Conservation (phyloP, 2,329 filamentous ascomycete genomes). For the Coccinonectria pachysandricola region DNA sequence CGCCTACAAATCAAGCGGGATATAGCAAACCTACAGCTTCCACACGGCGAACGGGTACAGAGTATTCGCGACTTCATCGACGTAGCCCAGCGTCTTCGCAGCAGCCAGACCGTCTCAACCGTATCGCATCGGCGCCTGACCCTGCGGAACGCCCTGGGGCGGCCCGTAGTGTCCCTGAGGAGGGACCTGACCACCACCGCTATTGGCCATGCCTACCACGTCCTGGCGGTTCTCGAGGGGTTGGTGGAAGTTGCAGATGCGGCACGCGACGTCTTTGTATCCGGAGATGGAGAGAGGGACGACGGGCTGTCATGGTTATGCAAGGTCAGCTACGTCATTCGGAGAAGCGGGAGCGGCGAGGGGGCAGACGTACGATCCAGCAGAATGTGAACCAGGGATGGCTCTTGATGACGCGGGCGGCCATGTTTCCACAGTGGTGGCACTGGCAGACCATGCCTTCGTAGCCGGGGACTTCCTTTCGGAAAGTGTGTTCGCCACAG, state of each 20-base stretch:
- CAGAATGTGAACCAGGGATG: slow-evolving; percentile 72
- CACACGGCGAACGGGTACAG: too few species aligned
- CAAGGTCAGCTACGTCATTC: slow-evolving; percentile 9
- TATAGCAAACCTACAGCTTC: too few species aligned
- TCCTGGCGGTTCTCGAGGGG: slow-evolving; percentile 48
- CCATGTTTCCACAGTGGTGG: slow-evolving; percentile 57
- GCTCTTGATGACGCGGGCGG: slow-evolving; percentile 49
- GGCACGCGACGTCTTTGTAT: slow-evolving; percentile 60
- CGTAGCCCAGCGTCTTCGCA: too few species aligned
- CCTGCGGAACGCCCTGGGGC: slow-evolving; percentile 23
- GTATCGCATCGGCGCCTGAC: slow-evolving; percentile 20
- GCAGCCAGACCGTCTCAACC: too few species aligned
- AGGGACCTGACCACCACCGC: slow-evolving; percentile 20
- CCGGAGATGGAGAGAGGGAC: slow-evolving; percentile 60
- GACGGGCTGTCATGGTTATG: slow-evolving; percentile 41
- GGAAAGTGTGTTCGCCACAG: slow-evolving; percentile 52
- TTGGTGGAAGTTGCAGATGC: slow-evolving; percentile 68
- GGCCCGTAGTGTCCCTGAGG: slow-evolving; percentile 22
- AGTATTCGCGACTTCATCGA: too few species aligned
- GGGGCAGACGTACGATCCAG: slow-evolving; percentile 58
- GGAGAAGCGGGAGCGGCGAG: too few species aligned
- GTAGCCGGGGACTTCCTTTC: slow-evolving; percentile 49
- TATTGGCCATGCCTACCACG: slow-evolving; percentile 41
- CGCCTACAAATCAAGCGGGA: too few species aligned
- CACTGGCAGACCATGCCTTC: slow-evolving; percentile 53